Evolutionary conservation across 2,329 filamentous ascomycete species (phyloP).

Genomic region (Cercospora citrullina): DNA sequence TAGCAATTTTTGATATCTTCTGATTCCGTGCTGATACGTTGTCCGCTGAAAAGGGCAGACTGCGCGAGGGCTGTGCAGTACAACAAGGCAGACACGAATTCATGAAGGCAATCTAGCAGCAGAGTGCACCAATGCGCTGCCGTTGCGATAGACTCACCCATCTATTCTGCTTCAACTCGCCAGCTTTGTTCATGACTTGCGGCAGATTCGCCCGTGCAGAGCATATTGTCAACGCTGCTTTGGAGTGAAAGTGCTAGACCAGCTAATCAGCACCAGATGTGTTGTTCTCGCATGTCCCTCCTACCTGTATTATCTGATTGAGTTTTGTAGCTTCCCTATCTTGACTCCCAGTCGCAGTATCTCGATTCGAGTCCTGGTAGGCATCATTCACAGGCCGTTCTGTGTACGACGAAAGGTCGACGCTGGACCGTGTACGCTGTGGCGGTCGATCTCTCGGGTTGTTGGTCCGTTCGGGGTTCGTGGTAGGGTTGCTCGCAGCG

Average conservation of each 20-base stretch:
- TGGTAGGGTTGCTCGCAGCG: conserved; percentile 69
- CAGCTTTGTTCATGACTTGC: conserved; percentile 56
- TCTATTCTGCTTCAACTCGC: conserved; percentile 73
- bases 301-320: conserved; percentile 90
- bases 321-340: conserved; percentile 75
- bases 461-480: conserved; percentile 69
- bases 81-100: neutral
- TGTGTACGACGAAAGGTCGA: conserved; percentile 52
- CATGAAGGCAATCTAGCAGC: neutral
- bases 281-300: conserved; percentile 24
- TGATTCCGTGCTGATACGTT: neutral
- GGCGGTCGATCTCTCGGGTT: conserved; percentile 66
- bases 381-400: conserved; percentile 52
- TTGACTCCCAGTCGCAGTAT: conserved; percentile 44
- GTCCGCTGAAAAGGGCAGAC: neutral
- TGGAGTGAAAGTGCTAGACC: conserved; percentile 81
- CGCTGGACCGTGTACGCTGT: conserved; percentile 55
- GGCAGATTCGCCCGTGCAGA: conserved; percentile 75
- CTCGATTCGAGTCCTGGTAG: conserved; percentile 39
- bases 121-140: neutral
- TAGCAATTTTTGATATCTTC: neutral
- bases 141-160: conserved; percentile 64
- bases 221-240: conserved; percentile 79
- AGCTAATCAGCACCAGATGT: conserved; percentile 16
- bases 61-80: neutral